These are phyloP conservation scores for Talaromyces sp. DNA, from an alignment of 2,329 filamentous ascomycete species.

Conservation along the genomic window DNA sequence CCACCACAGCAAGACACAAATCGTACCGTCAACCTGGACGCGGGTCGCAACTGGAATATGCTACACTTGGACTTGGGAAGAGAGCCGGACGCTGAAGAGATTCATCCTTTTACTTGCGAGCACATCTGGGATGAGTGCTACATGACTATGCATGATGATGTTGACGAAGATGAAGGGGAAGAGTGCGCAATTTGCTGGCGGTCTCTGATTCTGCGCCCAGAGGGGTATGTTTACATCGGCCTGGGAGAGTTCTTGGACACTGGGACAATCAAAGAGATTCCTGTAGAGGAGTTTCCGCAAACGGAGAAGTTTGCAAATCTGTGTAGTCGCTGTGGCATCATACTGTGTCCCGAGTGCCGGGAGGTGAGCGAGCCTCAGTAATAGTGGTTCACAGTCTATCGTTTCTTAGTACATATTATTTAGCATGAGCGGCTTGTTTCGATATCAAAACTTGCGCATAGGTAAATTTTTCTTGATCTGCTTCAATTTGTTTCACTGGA, in stretches of 20 bases:
- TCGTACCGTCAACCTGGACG: constrained; percentile 14
- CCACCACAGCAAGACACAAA: background rate
- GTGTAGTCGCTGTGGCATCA: background rate
- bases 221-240: constrained; percentile 1
- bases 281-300: background rate
- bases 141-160: background rate
- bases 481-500: background rate
- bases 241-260: constrained; percentile 6
- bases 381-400: background rate
- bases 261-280: background rate
- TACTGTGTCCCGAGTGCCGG: background rate
- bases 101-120: constrained; percentile 7
- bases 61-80: constrained; percentile 34
- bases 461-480: background rate
- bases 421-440: background rate
- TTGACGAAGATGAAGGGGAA: background rate
- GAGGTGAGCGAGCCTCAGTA: background rate
- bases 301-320: background rate
- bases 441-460: background rate
- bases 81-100: constrained; percentile 12
- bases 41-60: constrained; percentile 14
- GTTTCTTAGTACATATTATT: background rate
- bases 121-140: constrained; percentile 6
- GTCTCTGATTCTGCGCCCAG: background rate
- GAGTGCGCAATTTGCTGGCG: constrained; percentile 14